Evolutionary conservation across 1,139 yeast species (phyloP), one percentile per base, ranked within the genome.

Genomic region (Debaryomyces nepalensis): DNA sequence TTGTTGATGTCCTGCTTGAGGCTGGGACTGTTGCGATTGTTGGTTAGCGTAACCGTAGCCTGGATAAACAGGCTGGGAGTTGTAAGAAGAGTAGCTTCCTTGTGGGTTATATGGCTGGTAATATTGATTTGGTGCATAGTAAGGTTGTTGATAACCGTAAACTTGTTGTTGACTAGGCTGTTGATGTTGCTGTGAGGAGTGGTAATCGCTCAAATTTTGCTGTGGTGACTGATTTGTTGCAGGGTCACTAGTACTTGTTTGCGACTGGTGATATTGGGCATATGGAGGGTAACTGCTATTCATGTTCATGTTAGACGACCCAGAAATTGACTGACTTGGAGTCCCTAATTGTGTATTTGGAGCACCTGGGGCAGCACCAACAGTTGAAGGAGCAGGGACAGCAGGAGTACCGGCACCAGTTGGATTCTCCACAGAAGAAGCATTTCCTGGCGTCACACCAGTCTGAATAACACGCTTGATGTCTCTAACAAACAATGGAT

Each of bases 401-500:
- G 44, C 49, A n/a, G 57, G 45, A 11, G 52, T 46, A 2, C 45
- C 46, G 10, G 55, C 32, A 33, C 40, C 47, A 8, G 53, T 40
- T 5, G 50, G 40, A 2, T 22, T 14, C 9, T 15, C 30, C 18
- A 18, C 10, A n/a, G 41, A 18, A 12, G 19, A 15, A 20, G 48
- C 43, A 12, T 56, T 45, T 36, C 45, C 49, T 12, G 78, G 77
- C n/a, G 75, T 71, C 8, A 73, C 75, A 7, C 79, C 79, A 2
- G 77, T 72, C 50, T 72, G 82, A 42, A 86, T 80, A 29, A 82
- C 84, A 55, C 81, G 65, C 60, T 87, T 87, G 55, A 89, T 88
- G 63, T 90, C 96, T 50, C 87, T 80, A 33, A 89, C 97, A 66
- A 90, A 89, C 49, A 90, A 73, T 1, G 97, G 97, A 60, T 88